phyloP scores from a whole-genome alignment of 2,329 filamentous ascomycete species.

The Hymenoscyphus albidus region DNA sequence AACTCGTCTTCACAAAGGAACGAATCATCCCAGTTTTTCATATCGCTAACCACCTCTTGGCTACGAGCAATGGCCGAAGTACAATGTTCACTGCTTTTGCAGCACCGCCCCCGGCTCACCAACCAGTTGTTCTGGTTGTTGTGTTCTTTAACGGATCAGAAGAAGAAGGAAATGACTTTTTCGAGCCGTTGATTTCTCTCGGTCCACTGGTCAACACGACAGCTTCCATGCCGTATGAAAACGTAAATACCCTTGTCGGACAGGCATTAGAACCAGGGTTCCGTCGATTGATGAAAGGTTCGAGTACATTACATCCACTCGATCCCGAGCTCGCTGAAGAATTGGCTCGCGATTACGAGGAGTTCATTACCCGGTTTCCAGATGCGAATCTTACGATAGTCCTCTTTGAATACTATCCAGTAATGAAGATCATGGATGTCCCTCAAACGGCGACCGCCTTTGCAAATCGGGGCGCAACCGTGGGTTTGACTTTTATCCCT shows the following conservation, averaged over 20 bases:
- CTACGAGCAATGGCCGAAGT: conserved; percentile 10
- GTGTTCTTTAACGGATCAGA: conserved; percentile 38
- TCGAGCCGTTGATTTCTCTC: conserved; percentile 30
- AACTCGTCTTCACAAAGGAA: conserved; percentile 17
- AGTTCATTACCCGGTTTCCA: conserved; percentile 27
- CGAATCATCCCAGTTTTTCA: conserved; percentile 18
- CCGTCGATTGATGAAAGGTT: conserved; percentile 38
- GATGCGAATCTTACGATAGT: conserved; percentile 24
- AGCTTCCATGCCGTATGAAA: conserved; percentile 33
- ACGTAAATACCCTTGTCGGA: conserved; percentile 36
- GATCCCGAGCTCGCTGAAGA: conserved; percentile 25
- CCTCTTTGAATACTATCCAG: conserved; percentile 24
- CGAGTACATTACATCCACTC: conserved; percentile 36
- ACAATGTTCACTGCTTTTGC: conserved; percentile 10
- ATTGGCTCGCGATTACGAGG: conserved; percentile 31
- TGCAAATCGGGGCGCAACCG: conserved; percentile 31
- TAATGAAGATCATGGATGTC: conserved; percentile 21
- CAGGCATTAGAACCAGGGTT: conserved; percentile 34
- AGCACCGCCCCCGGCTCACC: conserved; percentile 11
- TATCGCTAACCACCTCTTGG: conserved; percentile 17
- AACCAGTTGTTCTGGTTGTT: conserved; percentile 11
- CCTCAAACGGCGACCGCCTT: conserved; percentile 27
- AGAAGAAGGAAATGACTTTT: conserved; percentile 31
- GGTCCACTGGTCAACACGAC: conserved; percentile 28
- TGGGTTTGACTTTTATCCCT: conserved; percentile 27